Percentiles rank a stretch among this genome's conserved stretches.
phyloP scores from a whole-genome alignment of 176 grass and related monocot species.

The Oryza officinalis region DNA sequence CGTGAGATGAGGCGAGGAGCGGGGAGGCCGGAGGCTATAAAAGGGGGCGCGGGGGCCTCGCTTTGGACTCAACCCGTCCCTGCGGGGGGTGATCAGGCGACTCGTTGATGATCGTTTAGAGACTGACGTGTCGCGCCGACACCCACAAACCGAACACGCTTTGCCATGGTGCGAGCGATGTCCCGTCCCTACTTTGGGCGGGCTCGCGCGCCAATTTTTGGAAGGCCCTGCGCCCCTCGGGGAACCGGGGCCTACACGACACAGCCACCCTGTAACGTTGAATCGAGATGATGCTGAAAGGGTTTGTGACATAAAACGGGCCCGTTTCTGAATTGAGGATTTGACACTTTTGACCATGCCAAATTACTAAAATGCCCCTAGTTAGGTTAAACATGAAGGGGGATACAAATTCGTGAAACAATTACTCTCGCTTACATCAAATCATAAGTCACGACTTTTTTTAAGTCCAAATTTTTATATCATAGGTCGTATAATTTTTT shows the following conservation, averaged over 20 bases:
- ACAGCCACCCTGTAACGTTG: background rate
- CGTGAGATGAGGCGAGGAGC: background rate
- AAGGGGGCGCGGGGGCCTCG: accelerated
- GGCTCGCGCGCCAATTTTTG: conserved; percentile 63
- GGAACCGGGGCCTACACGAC: conserved; percentile 45
- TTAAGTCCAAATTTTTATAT: too few relatives aligned
- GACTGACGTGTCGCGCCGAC: conserved; percentile 65
- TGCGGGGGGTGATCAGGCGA: conserved; percentile 64
- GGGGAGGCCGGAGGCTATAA: background rate
- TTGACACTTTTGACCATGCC: too few relatives aligned
- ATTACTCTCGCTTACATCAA: too few relatives aligned
- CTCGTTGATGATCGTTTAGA: conserved; percentile 69
- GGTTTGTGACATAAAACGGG: too few relatives aligned
- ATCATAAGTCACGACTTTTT: too few relatives aligned
- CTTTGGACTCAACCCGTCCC: accelerated
- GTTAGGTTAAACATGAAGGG: too few relatives aligned
- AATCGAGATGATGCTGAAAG: too few relatives aligned
- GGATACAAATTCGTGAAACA: too few relatives aligned
- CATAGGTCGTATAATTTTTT: too few relatives aligned
- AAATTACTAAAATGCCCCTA: too few relatives aligned
- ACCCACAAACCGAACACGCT: conserved; percentile 48
- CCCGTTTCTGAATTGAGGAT: too few relatives aligned
- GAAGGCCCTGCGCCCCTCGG: conserved; percentile 39
- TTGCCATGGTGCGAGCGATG: conserved; percentile 43
- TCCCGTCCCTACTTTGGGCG: conserved; percentile 56